Base-by-base conservation (phyloP, 345 rosid genomes). In the Murraya paniculata region DNA sequence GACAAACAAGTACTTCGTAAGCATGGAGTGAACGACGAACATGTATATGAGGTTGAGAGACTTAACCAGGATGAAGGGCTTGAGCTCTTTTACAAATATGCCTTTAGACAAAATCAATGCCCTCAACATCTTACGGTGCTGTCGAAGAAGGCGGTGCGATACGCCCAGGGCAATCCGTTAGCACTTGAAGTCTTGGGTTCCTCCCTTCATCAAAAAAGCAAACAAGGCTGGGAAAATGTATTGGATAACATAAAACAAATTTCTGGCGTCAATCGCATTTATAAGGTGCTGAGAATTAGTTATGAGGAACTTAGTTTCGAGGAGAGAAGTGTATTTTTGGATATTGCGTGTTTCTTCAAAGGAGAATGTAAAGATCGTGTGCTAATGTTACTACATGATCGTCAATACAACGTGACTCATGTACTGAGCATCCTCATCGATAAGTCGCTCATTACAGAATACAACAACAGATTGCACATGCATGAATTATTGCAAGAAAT, bases 321-420 rank as follows among this genome's bases (percentile, higher is more conserved):
- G 31, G 76, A 81, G 74, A 82, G 82, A 71, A 61, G 58, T 13
- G 41, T 88, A 27, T 88, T 88, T 75, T 82, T 85, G 19, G 90
- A 88, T 48, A 81, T 88, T 73, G 86, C 87, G 11, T 85, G 87
- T 67, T 86, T 85, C 79, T 88, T 85, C 58, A 82, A 80, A 38
- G 81, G 85, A 19, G 70, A 71, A 36, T 68, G 68, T 1, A 76
- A 22, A 19, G 81, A 78, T 7, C 18, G 27, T 16, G 82, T 83
- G 25, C 78, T n/a, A 41, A 36, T 41, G 39, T 56, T 85, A 31
- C 76, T 82, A 0, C 81, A 76, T 7, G 31, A 71, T 35, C 74
- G 13, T 24, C 28, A 41, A 41, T 11, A 41, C 48, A 41, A 41
- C 1, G 9, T 41, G 48, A 41, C 16, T 41, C 48, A 41, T 0